Conservation (phyloP, 129 eudicot genomes). For the Dittrichia graveolens region DNA sequence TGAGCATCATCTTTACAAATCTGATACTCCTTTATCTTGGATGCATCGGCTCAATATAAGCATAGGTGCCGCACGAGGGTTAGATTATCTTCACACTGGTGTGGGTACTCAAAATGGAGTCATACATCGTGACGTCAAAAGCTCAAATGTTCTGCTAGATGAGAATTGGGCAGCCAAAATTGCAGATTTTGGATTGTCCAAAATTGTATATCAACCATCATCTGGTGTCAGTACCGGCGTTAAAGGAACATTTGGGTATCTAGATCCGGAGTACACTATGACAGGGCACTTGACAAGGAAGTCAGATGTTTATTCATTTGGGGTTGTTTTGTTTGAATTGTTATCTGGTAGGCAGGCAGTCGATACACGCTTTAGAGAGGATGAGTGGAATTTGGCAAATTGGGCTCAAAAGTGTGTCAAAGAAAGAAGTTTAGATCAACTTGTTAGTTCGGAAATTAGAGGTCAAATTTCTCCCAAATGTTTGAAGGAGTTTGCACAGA, state of each 20-base stretch:
- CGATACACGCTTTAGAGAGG: conserved; percentile 6
- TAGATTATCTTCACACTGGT: conserved; percentile 35
- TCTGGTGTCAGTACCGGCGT: neutral
- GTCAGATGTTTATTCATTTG: conserved; percentile 23
- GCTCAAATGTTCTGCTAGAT: conserved; percentile 25
- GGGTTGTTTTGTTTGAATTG: conserved; percentile 23
- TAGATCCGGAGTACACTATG: conserved; percentile 17
- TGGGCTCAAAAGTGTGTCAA: conserved; percentile 21
- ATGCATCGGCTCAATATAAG: conserved; percentile 17
- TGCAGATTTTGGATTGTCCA: conserved; percentile 31
- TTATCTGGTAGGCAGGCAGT: conserved; percentile 25
- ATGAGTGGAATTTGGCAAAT: neutral
- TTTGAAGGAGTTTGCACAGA: conserved; percentile 14
- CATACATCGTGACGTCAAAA: conserved; percentile 26
- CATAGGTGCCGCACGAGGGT: conserved; percentile 30
- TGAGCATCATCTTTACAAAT: conserved; percentile 39
- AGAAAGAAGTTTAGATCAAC: conserved; percentile 3
- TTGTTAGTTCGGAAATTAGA: neutral
- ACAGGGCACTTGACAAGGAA: conserved; percentile 16
- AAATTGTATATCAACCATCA: conserved; percentile 10
- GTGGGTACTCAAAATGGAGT: conserved; percentile 25
- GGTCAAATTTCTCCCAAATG: conserved; percentile 13
- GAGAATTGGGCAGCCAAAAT: conserved; percentile 24
- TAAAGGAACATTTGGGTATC: conserved; percentile 25
- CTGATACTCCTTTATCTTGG: conserved; percentile 22